phyloP scores from a whole-genome alignment of 2,329 filamentous ascomycete genomes.

The Paraphaeosphaeria minitans region DNA sequence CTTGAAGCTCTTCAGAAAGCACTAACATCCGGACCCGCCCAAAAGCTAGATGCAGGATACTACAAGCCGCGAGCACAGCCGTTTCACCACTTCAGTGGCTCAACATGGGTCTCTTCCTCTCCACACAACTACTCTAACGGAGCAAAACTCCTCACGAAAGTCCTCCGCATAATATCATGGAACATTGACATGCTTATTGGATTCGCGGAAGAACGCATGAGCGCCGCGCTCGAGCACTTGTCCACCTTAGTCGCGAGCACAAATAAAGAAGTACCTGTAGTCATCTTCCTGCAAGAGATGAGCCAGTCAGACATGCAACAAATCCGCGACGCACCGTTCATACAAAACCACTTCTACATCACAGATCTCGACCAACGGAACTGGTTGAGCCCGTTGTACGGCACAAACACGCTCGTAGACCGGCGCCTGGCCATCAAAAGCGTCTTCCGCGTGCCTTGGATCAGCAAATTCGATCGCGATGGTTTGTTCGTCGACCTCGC shows the following conservation, averaged over 20 bases:
- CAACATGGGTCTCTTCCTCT: conserved; percentile 5
- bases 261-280: conserved; percentile 30
- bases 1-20: conserved; percentile 21
- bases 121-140: background rate
- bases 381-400: conserved; percentile 57
- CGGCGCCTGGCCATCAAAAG: conserved; percentile 50
- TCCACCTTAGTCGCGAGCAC: conserved; percentile 31
- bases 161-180: conserved; percentile 50
- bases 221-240: conserved; percentile 48
- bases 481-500: conserved; percentile 60
- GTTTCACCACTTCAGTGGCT: conserved; percentile 10
- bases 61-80: conserved; percentile 24
- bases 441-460: conserved; percentile 59
- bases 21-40: conserved; percentile 20
- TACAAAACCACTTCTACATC: conserved; percentile 54
- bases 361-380: conserved; percentile 53
- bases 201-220: conserved; percentile 49
- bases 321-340: conserved; percentile 54
- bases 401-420: conserved; percentile 60
- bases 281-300: conserved; percentile 63
- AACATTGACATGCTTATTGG: conserved; percentile 56
- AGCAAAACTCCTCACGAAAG: conserved; percentile 8
- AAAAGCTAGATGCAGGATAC: conserved; percentile 17
- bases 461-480: conserved; percentile 59
- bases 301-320: conserved; percentile 51